A percentile compares a stretch with the other conserved stretches of the same genome.
phyloP scores from a whole-genome alignment of 495 filamentous ascomycete species.

The Penicillium herquei region DNA sequence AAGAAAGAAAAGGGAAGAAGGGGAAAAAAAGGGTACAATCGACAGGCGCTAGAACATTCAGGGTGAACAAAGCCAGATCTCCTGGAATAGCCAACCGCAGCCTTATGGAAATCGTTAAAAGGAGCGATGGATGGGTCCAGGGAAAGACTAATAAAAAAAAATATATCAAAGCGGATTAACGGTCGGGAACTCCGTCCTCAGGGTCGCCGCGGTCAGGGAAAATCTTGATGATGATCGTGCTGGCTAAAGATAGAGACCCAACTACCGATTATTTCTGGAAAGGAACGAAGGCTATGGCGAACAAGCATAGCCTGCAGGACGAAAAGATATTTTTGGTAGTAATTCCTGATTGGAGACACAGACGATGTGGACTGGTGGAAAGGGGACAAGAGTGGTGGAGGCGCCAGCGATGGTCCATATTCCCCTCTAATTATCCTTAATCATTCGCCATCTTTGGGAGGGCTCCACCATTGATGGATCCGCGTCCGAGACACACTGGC shows the following conservation, averaged over 20 bases:
- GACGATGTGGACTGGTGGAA: slow-evolving; percentile 10
- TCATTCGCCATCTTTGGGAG: slow-evolving; percentile 10
- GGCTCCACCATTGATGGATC: slow-evolving; percentile 19
- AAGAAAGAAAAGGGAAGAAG: neutral
- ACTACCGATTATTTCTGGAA: neutral
- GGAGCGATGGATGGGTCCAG: neutral
- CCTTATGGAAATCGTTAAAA: neutral
- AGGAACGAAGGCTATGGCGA: slow-evolving; percentile 10
- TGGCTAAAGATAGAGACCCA: neutral
- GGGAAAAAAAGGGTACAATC: slow-evolving; percentile 1
- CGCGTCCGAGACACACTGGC: neutral
- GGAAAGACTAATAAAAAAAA: neutral
- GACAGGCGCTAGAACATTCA: slow-evolving; percentile 9
- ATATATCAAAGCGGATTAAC: neutral
- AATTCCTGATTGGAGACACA: slow-evolving; percentile 23
- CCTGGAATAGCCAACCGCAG: slow-evolving; percentile 3
- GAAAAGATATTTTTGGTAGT: slow-evolving; percentile 30
- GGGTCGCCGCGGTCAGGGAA: neutral
- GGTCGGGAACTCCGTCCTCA: neutral
- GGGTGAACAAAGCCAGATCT: slow-evolving; percentile 13
- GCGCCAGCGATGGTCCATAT: slow-evolving; percentile 9
- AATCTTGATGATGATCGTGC: neutral
- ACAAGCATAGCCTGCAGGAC: slow-evolving; percentile 13
- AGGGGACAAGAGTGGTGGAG: slow-evolving; percentile 12
- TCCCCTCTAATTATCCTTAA: slow-evolving; percentile 15